Evolutionary conservation across 306 rosid species (phyloP).

Genomic region (Medicago truncatula): DNA sequence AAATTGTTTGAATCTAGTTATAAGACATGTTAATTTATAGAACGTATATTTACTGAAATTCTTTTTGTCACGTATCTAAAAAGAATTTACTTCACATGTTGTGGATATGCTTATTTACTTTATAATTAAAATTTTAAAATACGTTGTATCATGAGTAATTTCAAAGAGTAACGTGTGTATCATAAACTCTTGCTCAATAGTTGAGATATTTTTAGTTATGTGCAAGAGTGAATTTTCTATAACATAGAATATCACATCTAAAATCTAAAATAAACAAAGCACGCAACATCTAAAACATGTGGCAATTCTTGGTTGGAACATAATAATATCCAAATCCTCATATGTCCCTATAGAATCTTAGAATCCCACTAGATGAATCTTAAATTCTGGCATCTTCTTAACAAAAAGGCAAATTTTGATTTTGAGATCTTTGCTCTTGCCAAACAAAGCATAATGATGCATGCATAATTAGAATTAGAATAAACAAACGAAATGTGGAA

Average conservation of each 20-base stretch:
- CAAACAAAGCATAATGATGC: constrained; percentile 14
- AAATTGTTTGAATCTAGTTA: too few relatives aligned
- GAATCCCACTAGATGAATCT: constrained; percentile 32
- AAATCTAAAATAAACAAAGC: constrained; percentile 14
- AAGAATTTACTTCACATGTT: neutral
- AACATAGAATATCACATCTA: too few relatives aligned
- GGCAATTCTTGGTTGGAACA: constrained; percentile 10
- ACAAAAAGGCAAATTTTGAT: constrained; percentile 19
- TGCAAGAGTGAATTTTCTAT: neutral
- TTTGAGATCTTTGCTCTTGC: neutral
- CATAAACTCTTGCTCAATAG: neutral
- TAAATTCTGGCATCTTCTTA: constrained; percentile 11
- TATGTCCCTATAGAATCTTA: constrained; percentile 28
- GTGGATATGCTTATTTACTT: neutral
- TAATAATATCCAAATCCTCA: constrained; percentile 11
- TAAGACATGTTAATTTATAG: too few relatives aligned
- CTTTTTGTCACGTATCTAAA: neutral
- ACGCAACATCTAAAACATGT: constrained; percentile 7
- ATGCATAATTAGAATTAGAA: neutral
- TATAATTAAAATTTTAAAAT: neutral
- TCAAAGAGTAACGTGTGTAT: constrained; percentile 11
- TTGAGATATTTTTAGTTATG: neutral
- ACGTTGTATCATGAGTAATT: neutral
- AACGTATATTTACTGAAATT: neutral
- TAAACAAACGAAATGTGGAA: neutral